A percentile compares a stretch with the other conserved stretches of the same genome.
Evolutionary conservation across 2,329 filamentous ascomycete species (phyloP).

Genomic region (Colletotrichum cereale): DNA sequence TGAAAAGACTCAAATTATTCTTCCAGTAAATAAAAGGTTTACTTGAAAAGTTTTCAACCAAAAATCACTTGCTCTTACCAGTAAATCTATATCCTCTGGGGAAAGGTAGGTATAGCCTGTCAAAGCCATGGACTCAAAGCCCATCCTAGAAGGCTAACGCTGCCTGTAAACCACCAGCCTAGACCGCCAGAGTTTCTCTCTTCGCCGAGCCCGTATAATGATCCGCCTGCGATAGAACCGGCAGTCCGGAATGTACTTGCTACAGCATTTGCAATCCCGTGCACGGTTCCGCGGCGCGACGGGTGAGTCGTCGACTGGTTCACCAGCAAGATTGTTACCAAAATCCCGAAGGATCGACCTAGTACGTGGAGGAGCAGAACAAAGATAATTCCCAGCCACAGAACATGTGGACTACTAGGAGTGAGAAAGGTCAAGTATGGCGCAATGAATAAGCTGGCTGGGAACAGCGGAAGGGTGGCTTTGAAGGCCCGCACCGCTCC

Average conservation of each 20-base stretch:
- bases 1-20: too few species aligned
- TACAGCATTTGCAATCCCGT: conserved; percentile 11
- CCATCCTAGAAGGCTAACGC: not conserved
- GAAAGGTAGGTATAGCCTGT: too few species aligned
- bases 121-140: not conserved
- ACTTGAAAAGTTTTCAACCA: too few species aligned
- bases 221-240: not conserved
- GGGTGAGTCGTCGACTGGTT: conserved; percentile 1
- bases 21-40: too few species aligned
- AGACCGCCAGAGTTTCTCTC: not conserved
- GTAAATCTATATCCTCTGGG: too few species aligned
- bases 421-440: not conserved
- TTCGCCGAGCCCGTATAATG: not conserved
- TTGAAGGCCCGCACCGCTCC: conserved; percentile 2
- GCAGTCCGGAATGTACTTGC: conserved; percentile 1
- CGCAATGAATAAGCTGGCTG: not conserved
- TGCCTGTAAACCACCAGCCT: conserved; percentile 2
- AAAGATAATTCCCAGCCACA: not conserved
- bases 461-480: conserved; percentile 5
- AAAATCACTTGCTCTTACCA: too few species aligned
- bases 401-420: not conserved
- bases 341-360: not conserved
- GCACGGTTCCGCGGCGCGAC: conserved; percentile 5
- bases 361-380: not conserved
- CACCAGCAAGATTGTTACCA: not conserved